Evolutionary conservation across 352 stramenopile species (phyloP), one percentile per base, ranked within the genome.

Genomic region (Pythium grandisporangium): DNA sequence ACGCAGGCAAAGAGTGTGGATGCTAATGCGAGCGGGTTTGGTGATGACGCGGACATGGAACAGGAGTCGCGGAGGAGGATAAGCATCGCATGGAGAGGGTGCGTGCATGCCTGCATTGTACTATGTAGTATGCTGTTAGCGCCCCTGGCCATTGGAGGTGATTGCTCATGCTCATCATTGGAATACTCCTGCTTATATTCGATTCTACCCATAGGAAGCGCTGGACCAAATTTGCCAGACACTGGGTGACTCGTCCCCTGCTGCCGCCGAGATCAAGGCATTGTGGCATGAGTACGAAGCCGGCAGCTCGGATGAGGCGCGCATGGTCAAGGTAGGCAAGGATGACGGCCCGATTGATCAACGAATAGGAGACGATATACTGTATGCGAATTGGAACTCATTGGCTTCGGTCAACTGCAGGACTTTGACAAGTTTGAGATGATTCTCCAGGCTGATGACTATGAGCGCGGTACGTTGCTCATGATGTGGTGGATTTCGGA

Each of bases 381-480:
- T n/a, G n/a, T n/a, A n/a, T n/a, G n/a, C n/a, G n/a, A n/a, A n/a
- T n/a, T n/a, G n/a, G 11, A 16, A 33, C 20, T 20, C 13, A 24
- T 46, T 37, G 8, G 22, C 6, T 14, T 30, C 16, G 3, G 11
- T 37, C 22, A 14, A n/a, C 12, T 25, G 13, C 20, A 84, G 63
- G 90, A 97, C 56, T 93, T 97, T 62, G 90, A 97, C 58, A 96
- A 96, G 59, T 91, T 97, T 44, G 90, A 97, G 59, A 97, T 97
- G 87, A 95, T 96, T 34, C 55, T 97, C 38, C 90, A 97, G 53
- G 90, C 90, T 8, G 68, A 96, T 39, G 84, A 96, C 37, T 97
- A 97, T 57, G 90, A 97, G 45, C 61, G 62, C 25, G 84, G 76
- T 92, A 74, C 16, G 59, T 58, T 8, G 8, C 20, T 19, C 16